Percentiles rank a stretch among this genome's conserved stretches.
Conservation (phyloP, 306 rosid genomes). For the Glycine latifolia region DNA sequence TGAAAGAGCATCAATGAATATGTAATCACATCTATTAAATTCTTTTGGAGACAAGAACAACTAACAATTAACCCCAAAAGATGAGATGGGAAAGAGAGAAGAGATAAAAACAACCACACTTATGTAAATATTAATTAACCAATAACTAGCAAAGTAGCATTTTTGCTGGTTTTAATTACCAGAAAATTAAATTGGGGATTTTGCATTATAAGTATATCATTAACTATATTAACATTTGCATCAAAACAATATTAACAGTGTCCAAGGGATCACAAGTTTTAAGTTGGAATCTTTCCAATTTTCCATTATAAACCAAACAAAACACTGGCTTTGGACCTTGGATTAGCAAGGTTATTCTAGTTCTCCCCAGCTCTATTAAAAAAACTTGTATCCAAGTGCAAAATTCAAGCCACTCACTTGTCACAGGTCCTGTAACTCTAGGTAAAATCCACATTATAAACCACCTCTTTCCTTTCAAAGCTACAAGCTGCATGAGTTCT, state of each 20-base stretch:
- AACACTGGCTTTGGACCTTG: background rate
- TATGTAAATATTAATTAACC: conserved; percentile 26
- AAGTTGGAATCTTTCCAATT: conserved; percentile 27
- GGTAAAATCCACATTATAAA: conserved; percentile 14
- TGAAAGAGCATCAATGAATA: conserved; percentile 27
- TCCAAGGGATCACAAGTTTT: background rate
- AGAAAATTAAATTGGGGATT: conserved; percentile 26
- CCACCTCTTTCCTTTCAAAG: background rate
- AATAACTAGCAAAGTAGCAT: background rate
- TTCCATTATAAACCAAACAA: background rate
- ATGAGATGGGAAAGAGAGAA: conserved; percentile 15
- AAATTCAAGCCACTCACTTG: conserved; percentile 19
- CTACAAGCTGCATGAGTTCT: background rate
- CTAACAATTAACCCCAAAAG: conserved; percentile 27
- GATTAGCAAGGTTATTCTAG: conserved; percentile 25
- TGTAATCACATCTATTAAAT: conserved; percentile 11
- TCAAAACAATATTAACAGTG: conserved; percentile 6
- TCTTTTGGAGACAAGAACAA: background rate
- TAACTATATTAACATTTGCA: conserved; percentile 26
- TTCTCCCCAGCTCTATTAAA: conserved; percentile 1
- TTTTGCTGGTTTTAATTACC: conserved; percentile 9
- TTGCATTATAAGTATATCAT: conserved; percentile 1
- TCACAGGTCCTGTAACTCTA: conserved; percentile 4
- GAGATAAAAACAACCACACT: conserved; percentile 18
- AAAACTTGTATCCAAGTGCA: conserved; percentile 18